Conservation (phyloP, 495 filamentous ascomycete species). For the Daldinia bambusicola region DNA sequence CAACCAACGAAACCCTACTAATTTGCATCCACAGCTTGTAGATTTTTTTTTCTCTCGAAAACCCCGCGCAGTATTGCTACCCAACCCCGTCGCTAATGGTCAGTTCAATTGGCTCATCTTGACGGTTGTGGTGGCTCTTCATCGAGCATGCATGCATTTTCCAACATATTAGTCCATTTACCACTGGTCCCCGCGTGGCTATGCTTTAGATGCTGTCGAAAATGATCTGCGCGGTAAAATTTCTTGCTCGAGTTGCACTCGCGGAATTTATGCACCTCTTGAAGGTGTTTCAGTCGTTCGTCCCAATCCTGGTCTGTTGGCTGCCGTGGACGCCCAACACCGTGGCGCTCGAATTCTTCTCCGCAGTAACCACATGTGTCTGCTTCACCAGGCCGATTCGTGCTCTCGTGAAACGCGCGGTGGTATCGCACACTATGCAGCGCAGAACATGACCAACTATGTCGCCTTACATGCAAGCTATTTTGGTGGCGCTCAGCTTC, state of each 20-base stretch:
- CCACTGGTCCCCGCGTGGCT: conserved; percentile 96
- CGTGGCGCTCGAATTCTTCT: conserved; percentile 82
- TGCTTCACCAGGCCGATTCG: conserved; percentile 63
- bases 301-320: conserved; percentile 80
- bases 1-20: conserved; percentile 34
- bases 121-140: conserved; percentile 63
- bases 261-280: conserved; percentile 92
- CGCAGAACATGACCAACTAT: conserved; percentile 97
- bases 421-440: conserved; percentile 70
- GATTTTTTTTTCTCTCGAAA: conserved; percentile 22
- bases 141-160: conserved; percentile 97
- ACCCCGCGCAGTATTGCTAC: conserved; percentile 46
- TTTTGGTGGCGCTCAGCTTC: conserved; percentile 98
- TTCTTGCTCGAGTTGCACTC: conserved; percentile 99
- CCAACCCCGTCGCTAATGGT: conserved; percentile 32
- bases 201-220: conserved; percentile 97
- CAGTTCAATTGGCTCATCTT: conserved; percentile 43
- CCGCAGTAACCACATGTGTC: conserved; percentile 97
- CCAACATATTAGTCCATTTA: conserved; percentile 98
- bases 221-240: conserved; percentile 97
- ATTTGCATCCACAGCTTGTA: conserved; percentile 34
- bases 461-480: conserved; percentile 90
- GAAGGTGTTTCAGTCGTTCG: conserved; percentile 82
- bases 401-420: conserved; percentile 86
- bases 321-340: conserved; percentile 48